Evolutionary conservation across 768 basidiomycete genomes (phyloP), one percentile per base, ranked within the genome.

Genomic region (Suillus alpinus): DNA sequence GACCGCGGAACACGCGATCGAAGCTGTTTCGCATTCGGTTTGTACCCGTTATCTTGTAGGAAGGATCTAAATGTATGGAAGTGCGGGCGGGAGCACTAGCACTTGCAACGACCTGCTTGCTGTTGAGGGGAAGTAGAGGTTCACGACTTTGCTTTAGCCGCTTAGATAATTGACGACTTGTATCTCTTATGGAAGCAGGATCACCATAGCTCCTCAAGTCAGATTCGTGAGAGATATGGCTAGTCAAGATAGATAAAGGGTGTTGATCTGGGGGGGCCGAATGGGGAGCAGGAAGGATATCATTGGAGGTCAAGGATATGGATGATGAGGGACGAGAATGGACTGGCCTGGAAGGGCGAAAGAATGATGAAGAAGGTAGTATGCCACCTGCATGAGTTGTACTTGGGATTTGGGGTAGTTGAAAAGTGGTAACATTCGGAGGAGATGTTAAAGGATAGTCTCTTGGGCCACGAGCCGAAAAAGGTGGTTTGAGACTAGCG

Each of bases 351-450:
- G 86, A 82, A 4, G 90, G 89, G 23, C 80, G 84, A 68, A 92
- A 92, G 76, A 93, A 92, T 7, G 88, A 87, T 5, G 89, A 84
- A 10, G 90, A 86, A 16, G 92, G 90, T 59, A 87, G 85, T 20
- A 92, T 88, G 36, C 89, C 91, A 47, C 85, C 83, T 13, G 86
- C 86, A 71, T 91, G 88, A 0, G 88, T 87, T 1, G 82, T 58
- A n/a, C 58, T 62, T n/a, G 67, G 65, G 12, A 59, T 31, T 37
- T 66, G 32, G 40, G 70, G 59, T 26, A 70, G 39, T 51, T 65
- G 65, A 58, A 72, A 73, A n/a, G 67, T 40, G 51, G 71, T 57
- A n/a, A 68, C 20, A 14, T 71, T 67, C 0, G 73, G 70, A 1
- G 72, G 67, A 18, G 75, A 68, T 8, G 68, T 68, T 59, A 69